phyloP scores from a whole-genome alignment of 306 rosid species.

The Myrica gale region DNA sequence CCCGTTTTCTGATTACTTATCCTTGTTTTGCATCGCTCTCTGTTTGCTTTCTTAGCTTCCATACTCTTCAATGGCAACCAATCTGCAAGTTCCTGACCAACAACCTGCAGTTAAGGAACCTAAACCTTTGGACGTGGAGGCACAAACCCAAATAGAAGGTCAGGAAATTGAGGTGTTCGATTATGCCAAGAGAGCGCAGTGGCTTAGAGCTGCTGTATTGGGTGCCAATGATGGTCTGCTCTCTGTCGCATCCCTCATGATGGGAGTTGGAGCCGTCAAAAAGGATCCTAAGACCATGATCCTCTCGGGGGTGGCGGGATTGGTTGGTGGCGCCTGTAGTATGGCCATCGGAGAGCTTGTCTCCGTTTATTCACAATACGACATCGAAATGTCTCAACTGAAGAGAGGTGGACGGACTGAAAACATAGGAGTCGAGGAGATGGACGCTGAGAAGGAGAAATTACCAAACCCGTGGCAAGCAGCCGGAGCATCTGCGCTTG shows the following conservation, averaged over 20 bases:
- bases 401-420: constrained; percentile 15
- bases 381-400: constrained; percentile 38
- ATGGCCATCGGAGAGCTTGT: constrained; percentile 51
- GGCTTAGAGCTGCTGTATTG: constrained; percentile 40
- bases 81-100: background rate
- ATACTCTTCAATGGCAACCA: constrained; percentile 10
- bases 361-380: constrained; percentile 42
- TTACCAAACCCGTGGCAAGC: constrained; percentile 38
- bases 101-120: background rate
- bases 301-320: constrained; percentile 36
- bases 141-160: background rate
- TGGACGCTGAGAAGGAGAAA: background rate
- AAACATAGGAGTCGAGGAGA: background rate
- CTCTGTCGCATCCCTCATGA: constrained; percentile 40
- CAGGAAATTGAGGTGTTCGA: constrained; percentile 17
- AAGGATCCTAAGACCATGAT: constrained; percentile 38
- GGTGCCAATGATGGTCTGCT: constrained; percentile 46
- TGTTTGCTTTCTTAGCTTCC: background rate
- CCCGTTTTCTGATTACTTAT: background rate
- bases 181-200: constrained; percentile 39
- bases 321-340: constrained; percentile 41
- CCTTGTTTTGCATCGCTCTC: background rate
- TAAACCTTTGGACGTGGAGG: background rate
- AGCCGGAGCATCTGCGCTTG: constrained; percentile 24
- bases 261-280: constrained; percentile 41